Percentiles rank a stretch among this genome's conserved stretches.
phyloP scores from a whole-genome alignment of 495 filamentous ascomycete genomes.

The Lasiosphaeria ovina region DNA sequence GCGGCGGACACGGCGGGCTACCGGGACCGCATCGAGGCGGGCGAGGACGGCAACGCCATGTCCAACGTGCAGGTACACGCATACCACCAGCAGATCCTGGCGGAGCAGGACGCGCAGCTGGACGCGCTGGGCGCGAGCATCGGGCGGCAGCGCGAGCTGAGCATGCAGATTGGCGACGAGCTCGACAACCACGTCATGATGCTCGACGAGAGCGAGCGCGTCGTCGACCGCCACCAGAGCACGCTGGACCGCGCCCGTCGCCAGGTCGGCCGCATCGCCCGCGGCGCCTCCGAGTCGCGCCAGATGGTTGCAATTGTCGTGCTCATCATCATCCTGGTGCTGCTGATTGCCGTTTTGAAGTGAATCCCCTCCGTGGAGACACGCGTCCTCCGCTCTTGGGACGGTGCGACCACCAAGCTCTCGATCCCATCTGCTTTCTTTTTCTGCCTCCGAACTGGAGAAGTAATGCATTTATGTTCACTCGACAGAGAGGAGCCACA shows the following conservation, averaged over 20 bases:
- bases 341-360: conserved; percentile 78
- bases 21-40: conserved; percentile 37
- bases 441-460: no score
- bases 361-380: conserved; percentile 28
- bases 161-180: conserved; percentile 95
- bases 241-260: conserved; percentile 71
- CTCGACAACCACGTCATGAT: conserved; percentile 84
- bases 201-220: conserved; percentile 81
- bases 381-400: no score
- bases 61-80: conserved; percentile 84
- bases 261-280: conserved; percentile 65
- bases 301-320: conserved; percentile 74
- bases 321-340: conserved; percentile 71
- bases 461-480: no score
- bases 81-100: conserved; percentile 75
- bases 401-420: no score
- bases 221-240: conserved; percentile 75
- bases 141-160: conserved; percentile 86
- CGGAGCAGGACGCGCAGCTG: conserved; percentile 89
- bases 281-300: conserved; percentile 74
- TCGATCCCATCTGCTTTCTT: no score
- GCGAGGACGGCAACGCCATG: conserved; percentile 34
- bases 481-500: no score
- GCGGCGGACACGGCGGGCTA: conserved; percentile 52
- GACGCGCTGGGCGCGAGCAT: conserved; percentile 83